These are phyloP conservation scores for Globisporangium ultimum DNA, from an alignment of 352 stramenopile species.

Conservation along the genomic window DNA sequence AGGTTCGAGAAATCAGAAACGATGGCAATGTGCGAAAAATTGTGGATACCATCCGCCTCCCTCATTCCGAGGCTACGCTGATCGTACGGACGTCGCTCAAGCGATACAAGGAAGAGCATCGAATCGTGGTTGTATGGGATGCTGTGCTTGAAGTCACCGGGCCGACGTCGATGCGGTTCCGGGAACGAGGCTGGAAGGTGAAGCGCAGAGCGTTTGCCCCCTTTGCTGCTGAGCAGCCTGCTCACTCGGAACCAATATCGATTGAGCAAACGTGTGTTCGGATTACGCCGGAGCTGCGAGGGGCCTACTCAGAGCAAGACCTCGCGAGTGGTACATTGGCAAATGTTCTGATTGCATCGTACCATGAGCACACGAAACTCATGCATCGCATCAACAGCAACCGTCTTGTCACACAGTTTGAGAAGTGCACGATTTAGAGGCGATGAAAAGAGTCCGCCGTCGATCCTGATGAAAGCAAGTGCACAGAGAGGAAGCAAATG, in stretches of 20 bases:
- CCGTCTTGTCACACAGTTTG: too few relatives aligned
- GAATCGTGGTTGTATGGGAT: constrained; percentile 1
- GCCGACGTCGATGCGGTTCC: constrained; percentile 12
- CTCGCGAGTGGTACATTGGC: constrained; percentile 22
- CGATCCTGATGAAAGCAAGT: too few relatives aligned
- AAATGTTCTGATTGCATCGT: constrained; percentile 29
- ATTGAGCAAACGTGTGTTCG: constrained; percentile 27
- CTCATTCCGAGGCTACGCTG: constrained; percentile 7
- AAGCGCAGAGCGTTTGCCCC: too few relatives aligned
- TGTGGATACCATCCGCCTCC: constrained; percentile 2
- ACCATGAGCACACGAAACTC: constrained; percentile 24
- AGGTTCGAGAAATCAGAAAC: neutral
- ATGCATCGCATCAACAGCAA: constrained; percentile 20
- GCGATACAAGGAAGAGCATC: neutral
- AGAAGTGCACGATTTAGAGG: too few relatives aligned
- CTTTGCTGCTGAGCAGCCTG: neutral
- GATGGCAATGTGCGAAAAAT: constrained; percentile 4
- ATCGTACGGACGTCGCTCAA: constrained; percentile 1
- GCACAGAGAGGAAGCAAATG: too few relatives aligned
- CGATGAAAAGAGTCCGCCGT: too few relatives aligned
- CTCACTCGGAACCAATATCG: neutral
- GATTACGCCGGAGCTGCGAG: constrained; percentile 15
- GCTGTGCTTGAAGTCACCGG: constrained; percentile 1
- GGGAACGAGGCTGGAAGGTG: constrained; percentile 26
- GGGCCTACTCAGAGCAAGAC: constrained; percentile 14